Evolutionary conservation across 768 basidiomycete genomes (phyloP).

Genomic region (Macrocybe gigantea): DNA sequence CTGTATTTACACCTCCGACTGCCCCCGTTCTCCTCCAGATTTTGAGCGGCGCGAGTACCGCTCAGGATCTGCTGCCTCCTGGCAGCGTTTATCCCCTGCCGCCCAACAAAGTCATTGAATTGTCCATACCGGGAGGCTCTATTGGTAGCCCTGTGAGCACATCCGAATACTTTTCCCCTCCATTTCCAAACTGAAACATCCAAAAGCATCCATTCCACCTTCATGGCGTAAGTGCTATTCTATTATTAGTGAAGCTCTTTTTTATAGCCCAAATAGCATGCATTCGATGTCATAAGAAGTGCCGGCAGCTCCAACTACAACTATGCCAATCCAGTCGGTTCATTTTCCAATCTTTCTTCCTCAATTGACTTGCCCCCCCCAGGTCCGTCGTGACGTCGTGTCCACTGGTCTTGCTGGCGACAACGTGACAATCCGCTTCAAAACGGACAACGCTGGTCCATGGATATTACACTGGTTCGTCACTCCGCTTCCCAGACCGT

Average conservation of each 20-base stretch:
- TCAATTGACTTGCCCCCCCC: neutral
- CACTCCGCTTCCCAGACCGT: neutral
- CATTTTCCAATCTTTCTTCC: slow-evolving; percentile 5
- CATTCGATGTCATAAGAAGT: slow-evolving; percentile 34
- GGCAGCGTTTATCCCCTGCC: slow-evolving; percentile 39
- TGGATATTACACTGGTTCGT: slow-evolving; percentile 34
- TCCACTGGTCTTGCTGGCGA: slow-evolving; percentile 22
- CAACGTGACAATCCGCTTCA: slow-evolving; percentile 49
- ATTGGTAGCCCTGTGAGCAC: slow-evolving; percentile 26
- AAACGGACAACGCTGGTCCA: slow-evolving; percentile 59
- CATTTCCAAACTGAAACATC: neutral
- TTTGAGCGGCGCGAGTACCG: slow-evolving; percentile 25
- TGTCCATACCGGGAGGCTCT: slow-evolving; percentile 37
- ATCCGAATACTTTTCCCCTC: neutral
- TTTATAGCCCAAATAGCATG: slow-evolving; percentile 17
- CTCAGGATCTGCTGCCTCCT: slow-evolving; percentile 28
- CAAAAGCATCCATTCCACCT: slow-evolving; percentile 36
- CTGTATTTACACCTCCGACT: slow-evolving; percentile 25
- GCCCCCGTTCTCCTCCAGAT: slow-evolving; percentile 42
- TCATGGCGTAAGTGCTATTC: slow-evolving; percentile 26
- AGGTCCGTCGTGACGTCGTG: slow-evolving; percentile 30
- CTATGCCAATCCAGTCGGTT: slow-evolving; percentile 41
- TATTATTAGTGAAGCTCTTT: neutral
- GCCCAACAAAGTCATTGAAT: slow-evolving; percentile 38
- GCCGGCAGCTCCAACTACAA: slow-evolving; percentile 32